Percentiles rank a stretch among this genome's conserved stretches.
These are phyloP conservation scores for Pseudopithomyces maydicus DNA, from an alignment of 2,329 filamentous ascomycete genomes.

Conservation along the genomic window DNA sequence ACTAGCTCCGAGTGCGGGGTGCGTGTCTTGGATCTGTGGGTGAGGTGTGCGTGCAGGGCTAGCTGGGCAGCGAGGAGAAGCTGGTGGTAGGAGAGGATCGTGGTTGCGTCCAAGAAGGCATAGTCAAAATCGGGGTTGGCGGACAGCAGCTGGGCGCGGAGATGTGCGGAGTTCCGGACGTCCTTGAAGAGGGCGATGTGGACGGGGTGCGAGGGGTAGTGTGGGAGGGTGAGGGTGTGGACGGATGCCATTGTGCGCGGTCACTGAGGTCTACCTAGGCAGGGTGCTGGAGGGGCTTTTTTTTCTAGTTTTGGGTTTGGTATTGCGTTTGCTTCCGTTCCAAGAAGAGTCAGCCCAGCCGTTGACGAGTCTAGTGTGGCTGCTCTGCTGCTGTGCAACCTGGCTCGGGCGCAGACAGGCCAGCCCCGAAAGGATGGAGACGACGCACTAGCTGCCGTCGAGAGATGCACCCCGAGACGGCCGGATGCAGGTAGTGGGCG, in stretches of 20 bases:
- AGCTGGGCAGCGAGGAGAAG: constrained; percentile 77
- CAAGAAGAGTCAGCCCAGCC: neutral
- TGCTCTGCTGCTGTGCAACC: neutral
- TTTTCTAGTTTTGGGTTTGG: too few species aligned
- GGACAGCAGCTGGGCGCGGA: constrained; percentile 82
- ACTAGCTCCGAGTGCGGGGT: constrained; percentile 92
- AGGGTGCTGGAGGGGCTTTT: neutral
- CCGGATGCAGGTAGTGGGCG: neutral
- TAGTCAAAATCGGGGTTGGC: constrained; percentile 89
- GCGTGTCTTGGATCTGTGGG: constrained; percentile 70
- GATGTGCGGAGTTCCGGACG: constrained; percentile 75
- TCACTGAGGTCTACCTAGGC: neutral
- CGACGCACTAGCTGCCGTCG: constrained; percentile 4
- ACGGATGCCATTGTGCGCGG: constrained; percentile 54
- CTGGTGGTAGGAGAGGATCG: constrained; percentile 74
- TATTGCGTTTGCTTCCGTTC: too few species aligned
- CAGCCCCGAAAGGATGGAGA: neutral
- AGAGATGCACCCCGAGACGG: neutral
- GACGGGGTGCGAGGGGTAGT: constrained; percentile 72
- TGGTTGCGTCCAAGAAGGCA: constrained; percentile 85
- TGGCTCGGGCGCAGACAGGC: neutral
- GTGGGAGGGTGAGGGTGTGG: constrained; percentile 74
- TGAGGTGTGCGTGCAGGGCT: constrained; percentile 70
- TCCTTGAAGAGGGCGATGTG: constrained; percentile 77
- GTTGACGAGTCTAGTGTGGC: too few species aligned